Conservation (phyloP, 139 green algal genomes). For the Micromonas commoda region DNA sequence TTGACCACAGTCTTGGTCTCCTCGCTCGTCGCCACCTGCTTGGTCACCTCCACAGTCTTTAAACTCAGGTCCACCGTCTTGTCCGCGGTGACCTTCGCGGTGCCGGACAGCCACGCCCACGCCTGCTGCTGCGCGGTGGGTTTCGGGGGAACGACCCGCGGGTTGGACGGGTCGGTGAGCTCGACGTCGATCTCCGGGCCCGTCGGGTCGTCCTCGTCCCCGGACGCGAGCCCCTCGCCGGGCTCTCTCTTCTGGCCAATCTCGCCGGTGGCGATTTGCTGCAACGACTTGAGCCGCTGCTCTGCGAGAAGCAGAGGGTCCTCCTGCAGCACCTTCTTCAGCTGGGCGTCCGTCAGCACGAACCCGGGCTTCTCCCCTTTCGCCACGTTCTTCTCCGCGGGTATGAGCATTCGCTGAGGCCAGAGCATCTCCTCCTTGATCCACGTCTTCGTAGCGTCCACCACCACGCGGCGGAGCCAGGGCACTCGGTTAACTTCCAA, state of each 20-base stretch:
- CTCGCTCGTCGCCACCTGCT: neutral
- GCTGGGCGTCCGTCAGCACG: neutral
- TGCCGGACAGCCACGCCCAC: neutral
- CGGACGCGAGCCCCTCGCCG: neutral
- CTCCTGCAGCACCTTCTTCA: neutral
- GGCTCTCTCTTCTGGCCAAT: neutral
- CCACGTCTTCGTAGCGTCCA: neutral
- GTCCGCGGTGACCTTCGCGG: neutral
- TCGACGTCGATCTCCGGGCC: neutral
- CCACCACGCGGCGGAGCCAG: neutral
- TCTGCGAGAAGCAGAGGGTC: neutral
- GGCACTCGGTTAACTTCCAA: constrained; percentile 1
- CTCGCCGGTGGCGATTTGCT: neutral
- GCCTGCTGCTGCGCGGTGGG: neutral
- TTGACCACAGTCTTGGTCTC: neutral
- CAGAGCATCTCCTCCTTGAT: constrained; percentile 1
- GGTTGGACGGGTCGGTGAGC: neutral
- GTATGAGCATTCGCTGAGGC: neutral
- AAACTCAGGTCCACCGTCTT: neutral
- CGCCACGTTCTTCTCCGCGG: too few species aligned
- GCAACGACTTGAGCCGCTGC: too few species aligned
- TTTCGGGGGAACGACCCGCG: neutral
- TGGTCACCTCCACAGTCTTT: neutral
- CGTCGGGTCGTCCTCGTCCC: neutral
- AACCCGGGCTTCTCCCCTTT: too few species aligned